phyloP scores from a whole-genome alignment of 352 stramenopile genomes.

The Phytophthora ramorum region DNA sequence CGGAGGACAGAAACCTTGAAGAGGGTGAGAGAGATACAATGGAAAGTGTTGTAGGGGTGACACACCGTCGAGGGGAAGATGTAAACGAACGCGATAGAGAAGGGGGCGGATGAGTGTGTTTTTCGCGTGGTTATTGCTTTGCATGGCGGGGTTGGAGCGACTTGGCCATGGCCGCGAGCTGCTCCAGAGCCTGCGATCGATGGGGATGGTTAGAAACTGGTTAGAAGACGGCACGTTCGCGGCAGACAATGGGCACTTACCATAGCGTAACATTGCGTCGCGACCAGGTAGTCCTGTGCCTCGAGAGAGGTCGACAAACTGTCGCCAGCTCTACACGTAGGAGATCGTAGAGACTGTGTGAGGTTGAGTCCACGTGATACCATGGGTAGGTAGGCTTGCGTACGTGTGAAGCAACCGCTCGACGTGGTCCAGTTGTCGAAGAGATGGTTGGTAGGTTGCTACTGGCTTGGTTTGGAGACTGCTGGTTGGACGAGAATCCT shows the following conservation, averaged over 20 bases:
- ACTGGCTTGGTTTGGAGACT: background rate
- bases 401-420: slow-evolving; percentile 12
- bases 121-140: background rate
- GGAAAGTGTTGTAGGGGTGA: background rate
- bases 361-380: background rate
- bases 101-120: background rate
- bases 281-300: background rate
- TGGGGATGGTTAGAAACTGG: background rate
- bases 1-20: background rate
- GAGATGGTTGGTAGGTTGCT: background rate
- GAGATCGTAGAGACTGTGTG: background rate
- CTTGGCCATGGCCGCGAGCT: background rate
- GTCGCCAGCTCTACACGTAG: slow-evolving; percentile 2
- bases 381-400: background rate
- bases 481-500: background rate
- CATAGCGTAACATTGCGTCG: slow-evolving; percentile 6
- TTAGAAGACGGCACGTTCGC: no score
- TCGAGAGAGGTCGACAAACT: slow-evolving; percentile 2
- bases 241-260: background rate
- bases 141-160: background rate
- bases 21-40: background rate
- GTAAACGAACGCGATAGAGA: background rate
- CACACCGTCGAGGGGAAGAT: background rate
- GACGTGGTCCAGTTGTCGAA: slow-evolving; percentile 15
- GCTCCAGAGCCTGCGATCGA: background rate